A percentile compares a stretch with the other conserved stretches of the same genome.
phyloP scores from a whole-genome alignment of 352 stramenopile genomes.

The Phytophthora niederhauseri region DNA sequence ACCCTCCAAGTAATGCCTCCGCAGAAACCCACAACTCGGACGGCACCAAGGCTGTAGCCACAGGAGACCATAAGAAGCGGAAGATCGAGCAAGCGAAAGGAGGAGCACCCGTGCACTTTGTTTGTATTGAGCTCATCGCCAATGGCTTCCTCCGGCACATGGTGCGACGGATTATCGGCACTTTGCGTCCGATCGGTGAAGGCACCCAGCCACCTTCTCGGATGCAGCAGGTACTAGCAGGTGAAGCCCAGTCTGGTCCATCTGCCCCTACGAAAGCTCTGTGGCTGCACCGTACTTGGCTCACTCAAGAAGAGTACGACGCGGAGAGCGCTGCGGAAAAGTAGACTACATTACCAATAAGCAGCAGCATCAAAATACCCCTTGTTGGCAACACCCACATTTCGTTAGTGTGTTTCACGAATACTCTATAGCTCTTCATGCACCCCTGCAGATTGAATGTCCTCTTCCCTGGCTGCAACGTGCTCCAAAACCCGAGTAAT shows the following conservation, averaged over 20 bases:
- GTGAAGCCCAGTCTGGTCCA: slow-evolving; percentile 56
- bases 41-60: slow-evolving; percentile 13
- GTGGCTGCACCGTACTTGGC: slow-evolving; percentile 87
- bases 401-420: not conserved
- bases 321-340: slow-evolving; percentile 43
- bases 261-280: slow-evolving; percentile 80
- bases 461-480: slow-evolving; percentile 35
- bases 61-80: slow-evolving; percentile 49
- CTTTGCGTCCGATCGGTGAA: slow-evolving; percentile 79
- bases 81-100: slow-evolving; percentile 29
- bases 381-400: not conserved
- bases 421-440: slow-evolving; percentile 66
- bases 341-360: slow-evolving; percentile 14
- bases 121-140: slow-evolving; percentile 84
- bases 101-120: slow-evolving; percentile 58
- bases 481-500: slow-evolving; percentile 66
- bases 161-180: slow-evolving; percentile 88
- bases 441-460: slow-evolving; percentile 6
- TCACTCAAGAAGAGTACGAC: slow-evolving; percentile 78
- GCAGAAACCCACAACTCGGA: slow-evolving; percentile 20
- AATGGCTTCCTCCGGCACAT: slow-evolving; percentile 90
- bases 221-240: slow-evolving; percentile 76
- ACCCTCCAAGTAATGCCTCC: slow-evolving; percentile 1
- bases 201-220: slow-evolving; percentile 52
- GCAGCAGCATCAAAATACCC: not conserved